These are phyloP conservation scores for Penicillium tannophilum DNA, from an alignment of 495 filamentous ascomycete species.

Conservation along the genomic window DNA sequence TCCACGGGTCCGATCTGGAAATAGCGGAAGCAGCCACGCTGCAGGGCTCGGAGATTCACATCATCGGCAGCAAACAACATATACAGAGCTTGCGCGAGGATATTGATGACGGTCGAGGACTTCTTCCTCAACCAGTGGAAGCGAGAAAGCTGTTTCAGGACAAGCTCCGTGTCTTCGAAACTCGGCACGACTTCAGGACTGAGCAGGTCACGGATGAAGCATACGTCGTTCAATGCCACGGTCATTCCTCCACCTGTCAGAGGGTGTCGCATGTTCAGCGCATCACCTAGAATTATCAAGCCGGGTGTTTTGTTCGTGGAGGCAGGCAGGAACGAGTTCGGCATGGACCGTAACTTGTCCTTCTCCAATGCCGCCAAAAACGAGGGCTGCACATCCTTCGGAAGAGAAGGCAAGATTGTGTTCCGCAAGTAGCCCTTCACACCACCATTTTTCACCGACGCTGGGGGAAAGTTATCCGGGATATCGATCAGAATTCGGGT, in stretches of 20 bases:
- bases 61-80: conserved; percentile 83
- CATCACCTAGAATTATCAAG: conserved; percentile 83
- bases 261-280: conserved; percentile 96
- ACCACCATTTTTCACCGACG: conserved; percentile 69
- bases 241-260: conserved; percentile 96
- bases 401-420: conserved; percentile 75
- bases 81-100: conserved; percentile 91
- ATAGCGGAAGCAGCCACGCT: conserved; percentile 91
- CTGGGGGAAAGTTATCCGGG: conserved; percentile 75
- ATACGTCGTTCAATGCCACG: conserved; percentile 86
- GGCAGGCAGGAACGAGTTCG: conserved; percentile 87
- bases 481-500: conserved; percentile 90
- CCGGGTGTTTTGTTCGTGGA: conserved; percentile 70
- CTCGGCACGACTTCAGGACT: conserved; percentile 64
- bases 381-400: conserved; percentile 67
- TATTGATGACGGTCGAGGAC: conserved; percentile 87
- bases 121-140: conserved; percentile 91
- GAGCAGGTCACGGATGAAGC: conserved; percentile 71
- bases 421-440: conserved; percentile 80
- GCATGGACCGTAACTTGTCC: conserved; percentile 79
- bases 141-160: conserved; percentile 66
- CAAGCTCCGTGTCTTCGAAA: conserved; percentile 63
- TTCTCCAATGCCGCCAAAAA: conserved; percentile 75
- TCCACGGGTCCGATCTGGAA: conserved; percentile 77
- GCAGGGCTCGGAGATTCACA: conserved; percentile 53